phyloP scores from a whole-genome alignment of 371 early-diverging fungal genomes.

The Saksenaea vasiformis region DNA sequence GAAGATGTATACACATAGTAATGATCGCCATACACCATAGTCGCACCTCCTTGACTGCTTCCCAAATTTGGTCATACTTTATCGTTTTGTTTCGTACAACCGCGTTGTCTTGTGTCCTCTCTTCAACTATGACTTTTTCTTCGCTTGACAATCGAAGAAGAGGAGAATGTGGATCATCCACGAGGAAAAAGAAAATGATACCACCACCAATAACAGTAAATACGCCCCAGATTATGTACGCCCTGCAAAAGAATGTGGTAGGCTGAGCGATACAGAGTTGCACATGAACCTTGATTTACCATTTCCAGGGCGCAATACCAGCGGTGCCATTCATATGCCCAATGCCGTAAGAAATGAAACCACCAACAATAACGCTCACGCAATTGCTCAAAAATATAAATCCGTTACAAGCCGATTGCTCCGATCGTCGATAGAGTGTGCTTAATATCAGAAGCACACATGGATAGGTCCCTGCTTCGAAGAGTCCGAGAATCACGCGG shows the following conservation, averaged over 20 bases:
- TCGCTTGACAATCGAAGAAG: slow-evolving; percentile 27
- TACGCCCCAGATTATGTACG: slow-evolving; percentile 38
- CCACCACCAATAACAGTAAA: slow-evolving; percentile 33
- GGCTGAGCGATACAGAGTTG: neutral
- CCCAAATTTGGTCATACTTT: slow-evolving; percentile 29
- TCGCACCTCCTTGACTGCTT: slow-evolving; percentile 38
- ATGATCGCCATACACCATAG: slow-evolving; percentile 24
- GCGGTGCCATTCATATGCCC: slow-evolving; percentile 20
- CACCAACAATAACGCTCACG: slow-evolving; percentile 20
- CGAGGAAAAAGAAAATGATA: slow-evolving; percentile 29
- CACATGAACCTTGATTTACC: slow-evolving; percentile 10
- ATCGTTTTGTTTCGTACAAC: slow-evolving; percentile 29
- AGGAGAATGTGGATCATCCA: slow-evolving; percentile 29
- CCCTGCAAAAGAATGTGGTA: slow-evolving; percentile 19
- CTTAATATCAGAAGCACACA: slow-evolving; percentile 34
- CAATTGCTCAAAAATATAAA: slow-evolving; percentile 36
- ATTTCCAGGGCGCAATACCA: slow-evolving; percentile 25
- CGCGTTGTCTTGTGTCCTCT: slow-evolving; percentile 35
- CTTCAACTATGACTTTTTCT: slow-evolving; percentile 36
- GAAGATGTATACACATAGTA: slow-evolving; percentile 23
- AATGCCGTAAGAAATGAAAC: slow-evolving; percentile 36
- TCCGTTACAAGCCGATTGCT: slow-evolving; percentile 33
- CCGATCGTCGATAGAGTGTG: slow-evolving; percentile 35
- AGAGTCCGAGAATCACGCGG: slow-evolving; percentile 38
- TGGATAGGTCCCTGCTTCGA: slow-evolving; percentile 37